Percentiles rank a stretch among this genome's conserved stretches.
Conservation (phyloP, 2,329 filamentous ascomycete species). For the Aspergillus persii region DNA sequence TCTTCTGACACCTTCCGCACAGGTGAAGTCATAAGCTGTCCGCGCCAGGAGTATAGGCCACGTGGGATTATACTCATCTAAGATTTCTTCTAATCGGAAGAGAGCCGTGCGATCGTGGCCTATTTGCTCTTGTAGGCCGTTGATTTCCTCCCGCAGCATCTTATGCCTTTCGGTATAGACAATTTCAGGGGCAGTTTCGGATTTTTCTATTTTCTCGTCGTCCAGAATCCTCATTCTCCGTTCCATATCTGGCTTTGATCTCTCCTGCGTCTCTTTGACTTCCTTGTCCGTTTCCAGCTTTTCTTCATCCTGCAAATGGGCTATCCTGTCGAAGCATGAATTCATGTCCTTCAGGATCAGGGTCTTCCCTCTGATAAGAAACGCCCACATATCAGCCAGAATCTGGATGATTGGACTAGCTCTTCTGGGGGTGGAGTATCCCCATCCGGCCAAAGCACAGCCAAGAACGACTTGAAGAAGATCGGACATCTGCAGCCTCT, state of each 20-base stretch:
- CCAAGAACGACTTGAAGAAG: neutral
- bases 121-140: neutral
- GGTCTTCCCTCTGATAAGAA: neutral
- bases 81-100: neutral
- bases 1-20: neutral
- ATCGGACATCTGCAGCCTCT: neutral
- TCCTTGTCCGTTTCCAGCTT: neutral
- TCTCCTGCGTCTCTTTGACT: neutral
- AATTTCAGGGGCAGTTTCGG: neutral
- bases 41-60: neutral
- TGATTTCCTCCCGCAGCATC: neutral
- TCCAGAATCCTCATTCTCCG: neutral
- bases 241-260: neutral
- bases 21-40: neutral
- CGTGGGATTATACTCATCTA: neutral
- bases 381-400: neutral
- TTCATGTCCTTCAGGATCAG: neutral
- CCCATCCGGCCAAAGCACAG: neutral
- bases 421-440: neutral
- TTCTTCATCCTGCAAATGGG: neutral
- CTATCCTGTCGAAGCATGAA: neutral
- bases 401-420: neutral
- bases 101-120: neutral
- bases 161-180: neutral
- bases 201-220: neutral